A percentile compares a stretch with the other conserved stretches of the same genome.
These are phyloP conservation scores for Dendrobium nobile DNA, from an alignment of 106 monocot genomes.

Conservation along the genomic window DNA sequence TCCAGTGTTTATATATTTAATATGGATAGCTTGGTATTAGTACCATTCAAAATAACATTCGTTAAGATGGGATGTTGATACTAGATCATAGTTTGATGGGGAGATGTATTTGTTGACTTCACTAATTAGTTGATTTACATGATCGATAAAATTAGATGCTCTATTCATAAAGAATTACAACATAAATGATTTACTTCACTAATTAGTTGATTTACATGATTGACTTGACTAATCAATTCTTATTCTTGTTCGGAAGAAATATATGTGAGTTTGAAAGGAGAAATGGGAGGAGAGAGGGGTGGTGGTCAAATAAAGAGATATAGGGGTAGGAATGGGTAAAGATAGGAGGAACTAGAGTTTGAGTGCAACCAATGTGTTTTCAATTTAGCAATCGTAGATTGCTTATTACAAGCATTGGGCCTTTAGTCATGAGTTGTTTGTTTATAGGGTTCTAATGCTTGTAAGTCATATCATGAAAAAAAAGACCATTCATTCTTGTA, in stretches of 20 bases:
- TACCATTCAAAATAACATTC: neutral
- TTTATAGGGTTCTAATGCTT: no score
- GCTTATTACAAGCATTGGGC: no score
- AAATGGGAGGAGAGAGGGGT: neutral
- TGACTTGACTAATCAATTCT: neutral
- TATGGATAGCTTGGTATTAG: neutral
- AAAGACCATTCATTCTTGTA: no score
- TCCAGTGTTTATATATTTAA: slow-evolving; percentile 1
- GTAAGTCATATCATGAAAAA: no score
- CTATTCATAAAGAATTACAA: neutral
- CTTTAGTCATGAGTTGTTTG: no score
- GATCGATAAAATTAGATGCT: neutral
- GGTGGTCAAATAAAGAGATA: neutral
- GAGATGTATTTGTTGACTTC: neutral
- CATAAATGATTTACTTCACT: neutral
- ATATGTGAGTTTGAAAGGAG: neutral
- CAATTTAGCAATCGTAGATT: neutral
- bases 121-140: neutral
- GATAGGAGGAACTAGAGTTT: neutral
- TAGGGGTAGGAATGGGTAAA: neutral
- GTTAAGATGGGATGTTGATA: neutral
- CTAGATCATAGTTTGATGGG: neutral
- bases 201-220: neutral
- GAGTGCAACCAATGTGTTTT: neutral
- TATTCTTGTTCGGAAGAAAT: neutral